Evolutionary conservation across 441 rosid species (phyloP), one percentile per base, ranked within the genome.

Genomic region (Erodium trifolium): DNA sequence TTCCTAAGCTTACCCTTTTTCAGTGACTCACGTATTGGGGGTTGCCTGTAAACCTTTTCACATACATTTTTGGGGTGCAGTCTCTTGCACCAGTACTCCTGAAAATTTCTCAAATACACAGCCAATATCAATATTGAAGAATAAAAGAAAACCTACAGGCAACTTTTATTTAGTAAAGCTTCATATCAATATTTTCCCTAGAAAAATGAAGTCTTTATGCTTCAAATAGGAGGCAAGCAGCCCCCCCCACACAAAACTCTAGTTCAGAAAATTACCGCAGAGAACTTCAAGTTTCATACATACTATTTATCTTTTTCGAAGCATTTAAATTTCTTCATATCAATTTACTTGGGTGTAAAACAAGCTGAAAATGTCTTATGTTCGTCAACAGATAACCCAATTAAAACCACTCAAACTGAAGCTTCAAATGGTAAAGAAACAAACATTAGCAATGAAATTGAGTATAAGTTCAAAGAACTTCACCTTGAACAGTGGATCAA

Each of bases 71-170:
- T 92, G 14, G 99, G 99, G 71, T 95, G 99, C 85, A 83, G 76
- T 81, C 97, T 87, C 83, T 92, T 95, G 89, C 99, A 95, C 99
- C 99, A 95, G 78, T 88, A 92, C 80, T 92, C 97, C 99, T 93
- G 86, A 41, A 69, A 79, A 80, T 49, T 69, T 57, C 82, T 77
- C 31, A 34, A 73, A 31, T 39, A 47, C 35, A 67, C 59, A 67
- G 60, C 57, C 63, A 68, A 71, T n/a, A 66, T 16, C 41, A 73
- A 69, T 45, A 60, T 13, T 45, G 67, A 51, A n/a, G 14, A 45
- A 70, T 23, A 57, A 23, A 53, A 57, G 51, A 68, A 78, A 72
- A 57, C 68, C 39, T 65, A 63, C 4, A 14, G 72, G 9, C 49
- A 68, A 76, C 12, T 63, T 63, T 29, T 29, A 29, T 13, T 9